Evolutionary conservation across 371 early-diverging fungal species (phyloP).

Genomic region (Rhizopus delemar): DNA sequence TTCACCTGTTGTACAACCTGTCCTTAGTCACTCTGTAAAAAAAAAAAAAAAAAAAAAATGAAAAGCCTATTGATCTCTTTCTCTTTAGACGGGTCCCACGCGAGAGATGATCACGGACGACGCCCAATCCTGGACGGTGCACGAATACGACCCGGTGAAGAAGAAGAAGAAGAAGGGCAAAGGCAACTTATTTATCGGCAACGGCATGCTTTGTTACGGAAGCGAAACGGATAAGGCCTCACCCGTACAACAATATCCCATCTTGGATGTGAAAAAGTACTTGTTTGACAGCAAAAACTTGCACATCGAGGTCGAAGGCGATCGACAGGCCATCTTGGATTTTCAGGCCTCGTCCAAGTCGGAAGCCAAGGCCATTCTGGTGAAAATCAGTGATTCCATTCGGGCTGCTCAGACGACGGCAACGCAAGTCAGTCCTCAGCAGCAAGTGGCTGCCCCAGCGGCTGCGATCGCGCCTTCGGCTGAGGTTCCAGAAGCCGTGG

Average conservation of each 20-base stretch:
- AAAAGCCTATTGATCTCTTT: neutral
- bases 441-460: conserved; percentile 9
- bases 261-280: conserved; percentile 61
- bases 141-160: conserved; percentile 67
- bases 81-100: conserved; percentile 20
- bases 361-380: conserved; percentile 68
- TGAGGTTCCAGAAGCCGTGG: conserved; percentile 3
- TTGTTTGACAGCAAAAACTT: conserved; percentile 65
- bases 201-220: conserved; percentile 66
- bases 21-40: conserved; percentile 28
- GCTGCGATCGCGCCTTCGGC: conserved; percentile 23
- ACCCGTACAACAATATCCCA: conserved; percentile 68
- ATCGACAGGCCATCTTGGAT: conserved; percentile 58
- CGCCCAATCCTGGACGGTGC: conserved; percentile 48
- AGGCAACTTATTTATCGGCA: conserved; percentile 71
- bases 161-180: conserved; percentile 79
- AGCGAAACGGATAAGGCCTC: conserved; percentile 73
- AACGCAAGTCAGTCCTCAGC: conserved; percentile 16
- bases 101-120: conserved; percentile 33
- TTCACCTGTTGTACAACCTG: conserved; percentile 22
- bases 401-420: conserved; percentile 42
- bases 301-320: conserved; percentile 62
- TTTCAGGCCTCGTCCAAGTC: conserved; percentile 68
- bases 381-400: conserved; percentile 62
- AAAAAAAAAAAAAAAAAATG: neutral